These are phyloP conservation scores for Lentinula edodes DNA, from an alignment of 768 basidiomycete species.

Conservation along the genomic window DNA sequence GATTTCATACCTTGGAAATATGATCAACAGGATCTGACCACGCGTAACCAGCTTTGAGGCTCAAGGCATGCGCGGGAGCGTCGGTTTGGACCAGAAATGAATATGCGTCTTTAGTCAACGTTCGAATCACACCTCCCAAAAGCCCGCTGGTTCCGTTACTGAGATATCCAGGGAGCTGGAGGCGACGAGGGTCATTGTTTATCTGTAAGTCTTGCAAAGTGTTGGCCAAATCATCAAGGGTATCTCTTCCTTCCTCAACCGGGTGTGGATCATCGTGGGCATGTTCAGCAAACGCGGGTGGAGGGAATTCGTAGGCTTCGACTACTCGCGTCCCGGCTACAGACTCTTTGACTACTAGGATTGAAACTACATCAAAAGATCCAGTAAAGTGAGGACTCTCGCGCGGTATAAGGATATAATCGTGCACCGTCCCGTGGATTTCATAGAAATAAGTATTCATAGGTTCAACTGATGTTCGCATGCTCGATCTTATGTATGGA, in stretches of 20 bases:
- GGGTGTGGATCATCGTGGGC: slow-evolving; percentile 5
- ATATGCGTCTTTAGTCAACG: slow-evolving; percentile 42
- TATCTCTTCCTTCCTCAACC: slow-evolving; percentile 12
- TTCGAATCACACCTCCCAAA: slow-evolving; percentile 37
- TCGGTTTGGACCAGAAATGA: slow-evolving; percentile 27
- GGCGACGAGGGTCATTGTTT: slow-evolving; percentile 28
- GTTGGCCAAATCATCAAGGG: slow-evolving; percentile 31
- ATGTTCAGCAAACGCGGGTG: slow-evolving; percentile 33
- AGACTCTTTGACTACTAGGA: slow-evolving; percentile 56
- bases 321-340: slow-evolving; percentile 42
- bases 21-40: slow-evolving; percentile 53
- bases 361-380: slow-evolving; percentile 60
- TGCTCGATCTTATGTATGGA: slow-evolving; percentile 50
- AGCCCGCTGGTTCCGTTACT: slow-evolving; percentile 32
- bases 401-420: slow-evolving; percentile 73
- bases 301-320: slow-evolving; percentile 70
- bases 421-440: slow-evolving; percentile 58
- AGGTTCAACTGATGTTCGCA: slow-evolving; percentile 52
- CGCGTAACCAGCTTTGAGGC: slow-evolving; percentile 48
- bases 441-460: slow-evolving; percentile 51
- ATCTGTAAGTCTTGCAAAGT: slow-evolving; percentile 33
- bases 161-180: slow-evolving; percentile 31
- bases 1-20: slow-evolving; percentile 45
- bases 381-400: slow-evolving; percentile 65
- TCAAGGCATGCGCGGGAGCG: slow-evolving; percentile 21